Evolutionary conservation across 176 grass and related monocot species (phyloP), one percentile per base, ranked within the genome.

Genomic region (Poa pratensis): DNA sequence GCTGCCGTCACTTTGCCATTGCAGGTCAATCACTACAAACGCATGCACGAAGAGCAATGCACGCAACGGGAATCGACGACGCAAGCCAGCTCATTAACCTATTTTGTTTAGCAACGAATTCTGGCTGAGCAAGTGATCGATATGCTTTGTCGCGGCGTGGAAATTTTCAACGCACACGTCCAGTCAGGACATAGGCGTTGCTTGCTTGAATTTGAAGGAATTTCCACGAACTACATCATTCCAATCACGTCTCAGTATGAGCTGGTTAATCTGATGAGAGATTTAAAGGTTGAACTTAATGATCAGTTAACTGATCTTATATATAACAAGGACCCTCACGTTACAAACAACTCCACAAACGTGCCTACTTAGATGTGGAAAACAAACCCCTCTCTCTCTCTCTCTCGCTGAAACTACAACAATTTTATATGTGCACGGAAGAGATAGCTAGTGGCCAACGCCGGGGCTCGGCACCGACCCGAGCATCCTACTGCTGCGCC

Each of bases 391-490:
- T 43, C 6, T 40, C 37, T 40, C 37, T 42, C 12, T 49, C 48
- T 49, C 71, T 51, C 45, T 74, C 71, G 59, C 23, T 24, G n/a
- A 73, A 73, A 16, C 46, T 18, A 51, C 16, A 8, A 34, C 28
- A 37, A 19, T 28, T 28, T 26, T 17, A 74, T 74, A 74, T 74
- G 26, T 28, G 45, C 71, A 51, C 15, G 45, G 14, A 73, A 49
- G 69, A 45, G 6, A 6, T 3, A 2, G 71, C 71, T 92, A 92
- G 71, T 92, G 90, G 61, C 90, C 90, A 8, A 89, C 84, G 80
- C 90, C 90, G 50, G 90, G 87, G 80, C 90, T 92, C 0, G 90
- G 90, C 75, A 92, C 90, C 51, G 90, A 92, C 9, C 80, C 90
- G 42, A 92, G 79, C 84, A 89, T 52, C 79, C 90, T 51, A 53